These are phyloP conservation scores for Bertia moriformis DNA, from an alignment of 2,329 filamentous ascomycete genomes.

Conservation along the genomic window DNA sequence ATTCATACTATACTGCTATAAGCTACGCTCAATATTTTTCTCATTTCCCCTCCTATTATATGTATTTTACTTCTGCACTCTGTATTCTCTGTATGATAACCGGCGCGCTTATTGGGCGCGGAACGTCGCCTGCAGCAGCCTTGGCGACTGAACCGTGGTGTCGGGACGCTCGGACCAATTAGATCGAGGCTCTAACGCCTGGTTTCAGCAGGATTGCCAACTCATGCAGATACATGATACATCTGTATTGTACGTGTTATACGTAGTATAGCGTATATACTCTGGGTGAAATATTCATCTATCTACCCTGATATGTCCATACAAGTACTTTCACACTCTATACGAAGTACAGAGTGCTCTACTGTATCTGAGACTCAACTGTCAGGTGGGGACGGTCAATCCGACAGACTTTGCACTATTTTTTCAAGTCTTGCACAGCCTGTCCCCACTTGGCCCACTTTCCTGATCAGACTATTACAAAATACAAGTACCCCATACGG, in stretches of 20 bases:
- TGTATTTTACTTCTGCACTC: too few relatives aligned
- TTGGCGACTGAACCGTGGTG: conserved; percentile 6
- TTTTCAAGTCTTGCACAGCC: too few relatives aligned
- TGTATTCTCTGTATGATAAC: neutral
- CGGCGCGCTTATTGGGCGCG: conserved; percentile 5
- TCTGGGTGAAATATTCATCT: neutral
- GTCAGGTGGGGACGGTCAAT: too few relatives aligned
- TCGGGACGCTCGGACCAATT: conserved; percentile 6
- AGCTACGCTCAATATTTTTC: neutral
- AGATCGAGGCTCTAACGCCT: conserved; percentile 3
- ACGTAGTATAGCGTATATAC: too few relatives aligned
- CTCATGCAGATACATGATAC: too few relatives aligned
- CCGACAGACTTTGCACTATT: too few relatives aligned
- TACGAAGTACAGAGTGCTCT: too few relatives aligned
- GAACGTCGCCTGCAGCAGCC: conserved; percentile 5
- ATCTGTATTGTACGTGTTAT: too few relatives aligned
- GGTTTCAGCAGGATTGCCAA: neutral
- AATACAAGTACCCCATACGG: too few relatives aligned
- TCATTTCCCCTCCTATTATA: neutral
- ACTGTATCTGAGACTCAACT: neutral
- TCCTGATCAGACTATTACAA: too few relatives aligned
- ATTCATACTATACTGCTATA: neutral
- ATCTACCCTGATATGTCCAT: neutral
- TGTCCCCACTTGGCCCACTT: too few relatives aligned
- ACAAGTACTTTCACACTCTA: neutral